A percentile compares a stretch with the other conserved stretches of the same genome.
Evolutionary conservation across 116 monocot genomes (phyloP).

Genomic region (Trichopus zeylanicus): DNA sequence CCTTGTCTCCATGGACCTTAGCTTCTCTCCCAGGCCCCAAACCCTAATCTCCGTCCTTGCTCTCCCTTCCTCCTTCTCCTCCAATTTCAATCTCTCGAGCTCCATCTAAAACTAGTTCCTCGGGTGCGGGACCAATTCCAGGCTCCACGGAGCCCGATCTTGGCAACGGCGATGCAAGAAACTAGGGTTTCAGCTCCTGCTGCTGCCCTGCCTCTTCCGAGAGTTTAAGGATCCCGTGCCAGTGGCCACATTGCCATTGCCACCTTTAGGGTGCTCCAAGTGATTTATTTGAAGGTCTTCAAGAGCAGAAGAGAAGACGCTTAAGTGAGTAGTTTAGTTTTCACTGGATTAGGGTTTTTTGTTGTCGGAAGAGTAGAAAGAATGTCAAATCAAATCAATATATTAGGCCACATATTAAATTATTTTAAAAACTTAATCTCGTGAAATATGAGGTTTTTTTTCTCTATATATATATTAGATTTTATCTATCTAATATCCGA

Average conservation of each 20-base stretch:
- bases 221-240: slow-evolving; percentile 10
- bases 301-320: slow-evolving; percentile 6
- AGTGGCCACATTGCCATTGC: slow-evolving; percentile 10
- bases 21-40: slow-evolving; percentile 12
- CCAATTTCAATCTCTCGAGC: slow-evolving; percentile 11
- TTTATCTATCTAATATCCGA: too few species aligned
- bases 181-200: slow-evolving; percentile 5
- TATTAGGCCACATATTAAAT: too few species aligned
- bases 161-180: slow-evolving; percentile 12
- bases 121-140: slow-evolving; percentile 11
- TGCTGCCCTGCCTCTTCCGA: slow-evolving; percentile 13
- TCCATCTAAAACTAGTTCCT: slow-evolving; percentile 11
- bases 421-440: too few species aligned
- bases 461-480: too few species aligned
- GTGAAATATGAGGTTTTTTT: too few species aligned
- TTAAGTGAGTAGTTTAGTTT: slow-evolving; percentile 20
- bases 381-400: too few species aligned
- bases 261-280: slow-evolving; percentile 8
- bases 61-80: slow-evolving; percentile 4
- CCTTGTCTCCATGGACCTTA: slow-evolving; percentile 16
- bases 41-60: slow-evolving; percentile 9
- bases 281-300: slow-evolving; percentile 5
- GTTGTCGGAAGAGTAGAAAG: too few species aligned
- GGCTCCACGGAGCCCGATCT: slow-evolving; percentile 10
- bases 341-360: slow-evolving; percentile 3